phyloP scores from a whole-genome alignment of 495 filamentous ascomycete genomes.

The Daldinia caldariorum region DNA sequence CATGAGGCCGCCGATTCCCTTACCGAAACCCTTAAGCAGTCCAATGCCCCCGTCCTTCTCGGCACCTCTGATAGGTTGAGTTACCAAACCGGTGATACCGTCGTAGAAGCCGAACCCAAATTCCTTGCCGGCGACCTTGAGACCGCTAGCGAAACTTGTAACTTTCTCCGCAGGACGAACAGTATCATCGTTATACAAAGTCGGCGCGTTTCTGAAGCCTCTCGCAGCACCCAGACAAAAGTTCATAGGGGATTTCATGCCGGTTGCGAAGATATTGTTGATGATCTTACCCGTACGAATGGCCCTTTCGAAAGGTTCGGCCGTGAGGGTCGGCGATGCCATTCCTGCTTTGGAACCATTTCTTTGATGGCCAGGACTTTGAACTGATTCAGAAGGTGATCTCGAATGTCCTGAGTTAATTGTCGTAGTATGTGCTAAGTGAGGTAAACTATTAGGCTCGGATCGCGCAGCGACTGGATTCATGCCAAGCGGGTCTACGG shows the following conservation, averaged over 20 bases:
- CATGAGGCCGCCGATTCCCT: constrained; percentile 75
- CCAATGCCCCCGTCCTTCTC: constrained; percentile 74
- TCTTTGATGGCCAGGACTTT: constrained; percentile 23
- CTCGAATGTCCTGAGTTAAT: constrained; percentile 24
- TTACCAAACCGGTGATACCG: constrained; percentile 76
- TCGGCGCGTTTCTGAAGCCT: constrained; percentile 87
- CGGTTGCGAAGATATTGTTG: constrained; percentile 72
- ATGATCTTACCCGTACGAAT: constrained; percentile 70
- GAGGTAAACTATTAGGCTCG: constrained; percentile 15
- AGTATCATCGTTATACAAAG: constrained; percentile 79
- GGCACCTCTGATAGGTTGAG: constrained; percentile 72
- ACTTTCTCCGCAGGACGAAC: constrained; percentile 76
- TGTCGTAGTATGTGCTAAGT: constrained; percentile 16
- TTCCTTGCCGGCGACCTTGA: constrained; percentile 72
- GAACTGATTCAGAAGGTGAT: constrained; percentile 25
- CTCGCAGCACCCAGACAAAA: constrained; percentile 79
- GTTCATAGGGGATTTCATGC: constrained; percentile 82
- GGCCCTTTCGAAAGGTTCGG: constrained; percentile 61
- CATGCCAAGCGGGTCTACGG: constrained; percentile 21
- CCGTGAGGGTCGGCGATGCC: constrained; percentile 14
- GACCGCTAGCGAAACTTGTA: constrained; percentile 71
- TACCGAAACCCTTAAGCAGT: constrained; percentile 78
- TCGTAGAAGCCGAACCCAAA: constrained; percentile 74
- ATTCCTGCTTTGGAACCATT: constrained; percentile 21
- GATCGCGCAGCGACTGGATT: constrained; percentile 8